Evolutionary conservation across 257 asterid genomes (phyloP).

Genomic region (Marsdenia floribunda): DNA sequence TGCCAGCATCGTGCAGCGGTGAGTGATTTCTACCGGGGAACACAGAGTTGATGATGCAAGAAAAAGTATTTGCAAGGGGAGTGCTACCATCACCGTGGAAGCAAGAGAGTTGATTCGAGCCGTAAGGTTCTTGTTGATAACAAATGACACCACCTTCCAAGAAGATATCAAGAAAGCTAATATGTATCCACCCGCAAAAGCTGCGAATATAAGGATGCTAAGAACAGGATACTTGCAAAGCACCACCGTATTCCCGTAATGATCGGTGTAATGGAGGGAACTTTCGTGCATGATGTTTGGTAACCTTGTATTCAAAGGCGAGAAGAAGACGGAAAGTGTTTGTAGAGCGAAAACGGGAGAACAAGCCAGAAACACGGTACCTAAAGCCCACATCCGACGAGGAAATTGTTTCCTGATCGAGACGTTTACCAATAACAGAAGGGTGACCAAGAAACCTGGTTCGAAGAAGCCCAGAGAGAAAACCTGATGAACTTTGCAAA

Average conservation of each 20-base stretch:
- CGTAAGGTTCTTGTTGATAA: conserved; percentile 61
- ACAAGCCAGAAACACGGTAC: conserved; percentile 30
- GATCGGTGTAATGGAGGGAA: conserved; percentile 29
- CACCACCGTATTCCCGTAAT: conserved; percentile 24
- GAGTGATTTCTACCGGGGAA: conserved; percentile 39
- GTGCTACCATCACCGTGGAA: conserved; percentile 42
- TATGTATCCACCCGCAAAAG: conserved; percentile 41
- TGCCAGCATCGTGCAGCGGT: conserved; percentile 34
- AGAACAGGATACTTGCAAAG: conserved; percentile 67
- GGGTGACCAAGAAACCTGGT: conserved; percentile 63
- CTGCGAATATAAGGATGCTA: conserved; percentile 47
- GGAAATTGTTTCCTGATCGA: conserved; percentile 44
- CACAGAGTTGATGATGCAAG: conserved; percentile 48
- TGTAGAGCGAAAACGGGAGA: conserved; percentile 42
- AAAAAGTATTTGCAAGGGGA: conserved; percentile 53
- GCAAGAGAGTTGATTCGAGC: conserved; percentile 49
- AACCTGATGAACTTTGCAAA: conserved; percentile 62
- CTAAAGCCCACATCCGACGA: conserved; percentile 32
- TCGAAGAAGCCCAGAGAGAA: conserved; percentile 63
- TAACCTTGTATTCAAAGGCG: conserved; percentile 33
- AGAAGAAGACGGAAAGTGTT: conserved; percentile 31
- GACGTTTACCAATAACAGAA: conserved; percentile 54
- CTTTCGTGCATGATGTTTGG: conserved; percentile 51
- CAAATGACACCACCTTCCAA: conserved; percentile 56
- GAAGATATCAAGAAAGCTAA: conserved; percentile 54